phyloP scores from a whole-genome alignment of 805 yeast genomes.

The Starmerella vaccinii region DNA sequence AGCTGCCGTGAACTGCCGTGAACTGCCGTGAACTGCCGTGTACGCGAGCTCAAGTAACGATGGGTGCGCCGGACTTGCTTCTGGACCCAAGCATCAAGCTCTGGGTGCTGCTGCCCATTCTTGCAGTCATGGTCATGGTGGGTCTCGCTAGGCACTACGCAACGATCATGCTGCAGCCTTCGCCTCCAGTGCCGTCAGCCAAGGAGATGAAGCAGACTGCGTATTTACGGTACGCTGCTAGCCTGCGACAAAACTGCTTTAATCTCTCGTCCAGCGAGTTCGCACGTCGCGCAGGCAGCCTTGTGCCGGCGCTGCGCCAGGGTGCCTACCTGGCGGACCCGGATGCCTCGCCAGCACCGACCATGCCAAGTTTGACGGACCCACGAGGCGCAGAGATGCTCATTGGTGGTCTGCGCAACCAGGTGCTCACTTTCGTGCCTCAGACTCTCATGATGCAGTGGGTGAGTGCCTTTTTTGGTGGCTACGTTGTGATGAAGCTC shows the following conservation, averaged over 20 bases:
- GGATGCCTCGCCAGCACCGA: slow-evolving; percentile 41
- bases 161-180: slow-evolving; percentile 49
- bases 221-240: slow-evolving; percentile 47
- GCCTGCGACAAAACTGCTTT: slow-evolving; percentile 45
- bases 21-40: too few relatives aligned
- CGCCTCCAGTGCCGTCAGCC: slow-evolving; percentile 44
- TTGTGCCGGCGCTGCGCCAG: slow-evolving; percentile 40
- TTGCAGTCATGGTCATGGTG: slow-evolving; percentile 78
- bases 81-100: slow-evolving; percentile 73
- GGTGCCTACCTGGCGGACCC: slow-evolving; percentile 49
- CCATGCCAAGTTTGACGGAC: slow-evolving; percentile 40
- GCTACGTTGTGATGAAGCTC: slow-evolving; percentile 73
- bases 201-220: slow-evolving; percentile 46
- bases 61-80: slow-evolving; percentile 37
- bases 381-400: slow-evolving; percentile 62
- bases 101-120: slow-evolving; percentile 88
- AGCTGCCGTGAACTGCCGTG: too few relatives aligned
- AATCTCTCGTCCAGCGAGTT: slow-evolving; percentile 48
- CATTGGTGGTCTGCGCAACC: slow-evolving; percentile 68
- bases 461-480: slow-evolving; percentile 88
- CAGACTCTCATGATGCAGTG: slow-evolving; percentile 93
- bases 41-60: too few relatives aligned
- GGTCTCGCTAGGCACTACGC: slow-evolving; percentile 68
- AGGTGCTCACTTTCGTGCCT: slow-evolving; percentile 74
- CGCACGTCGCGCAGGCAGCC: slow-evolving; percentile 40